Evolutionary conservation across 257 asterid species (phyloP), one percentile per base, ranked within the genome.

Genomic region (Eustoma russellianum): DNA sequence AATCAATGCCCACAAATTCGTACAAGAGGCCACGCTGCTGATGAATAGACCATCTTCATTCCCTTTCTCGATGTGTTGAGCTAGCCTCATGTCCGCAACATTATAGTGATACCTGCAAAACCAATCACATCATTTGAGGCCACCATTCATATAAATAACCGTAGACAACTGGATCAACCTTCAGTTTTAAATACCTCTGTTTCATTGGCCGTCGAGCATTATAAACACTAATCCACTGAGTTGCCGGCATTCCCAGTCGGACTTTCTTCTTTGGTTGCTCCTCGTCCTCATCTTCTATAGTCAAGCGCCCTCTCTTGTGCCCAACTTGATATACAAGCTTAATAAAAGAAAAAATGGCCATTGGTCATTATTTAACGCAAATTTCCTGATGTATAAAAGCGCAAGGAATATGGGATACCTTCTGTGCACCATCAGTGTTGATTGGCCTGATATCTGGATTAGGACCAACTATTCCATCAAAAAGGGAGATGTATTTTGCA

Each of bases 41-140:
- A 85, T 85, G 48, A 47, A 82, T 33, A 85, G 57, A 17, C 93
- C 86, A 70, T 85, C 93, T 41, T 63, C 86, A n/a, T 71, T 76
- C 74, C 95, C 95, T 76, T 76, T 82, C 45, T 74, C 84, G 52
- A 85, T 72, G 70, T 79, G 93, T 72, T 79, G 93, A 51, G 80
- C 18, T 55, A 82, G 73, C 70, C 86, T 75, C 28, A 53, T 41
- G 52, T 82, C 85, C 8, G 77, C 75, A 17, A 82, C 83, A 60
- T 79, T 82, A 67, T 79, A 79, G 62, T 81, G 88, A 67, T 84
- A 83, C 63, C 88, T 83, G 70, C 67, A 53, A 55, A 50, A 49
- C 41, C 8, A 41, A 41, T 52, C 66, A 50, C 14, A 3, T 34
- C 17, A 64, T 61, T 38, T 61, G 18, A 59, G 55, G 33, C 50